phyloP scores from a whole-genome alignment of 169 alveolate genomes.

The Cryptosporidium andersoni region DNA sequence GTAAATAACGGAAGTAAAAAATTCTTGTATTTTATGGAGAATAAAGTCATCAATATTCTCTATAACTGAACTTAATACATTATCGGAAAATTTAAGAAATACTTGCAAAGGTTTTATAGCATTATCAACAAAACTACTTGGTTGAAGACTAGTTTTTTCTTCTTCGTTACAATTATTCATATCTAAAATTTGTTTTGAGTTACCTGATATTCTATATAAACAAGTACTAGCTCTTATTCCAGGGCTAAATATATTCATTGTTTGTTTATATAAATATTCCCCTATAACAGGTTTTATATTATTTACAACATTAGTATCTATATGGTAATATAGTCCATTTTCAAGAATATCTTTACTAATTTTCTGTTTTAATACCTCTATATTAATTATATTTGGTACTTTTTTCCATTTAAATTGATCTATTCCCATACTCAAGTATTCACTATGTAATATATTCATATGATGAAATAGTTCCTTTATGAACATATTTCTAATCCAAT shows the following conservation, averaged over 20 bases:
- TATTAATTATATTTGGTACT: constrained; percentile 4
- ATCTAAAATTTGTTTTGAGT: background rate
- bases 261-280: constrained; percentile 30
- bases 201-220: constrained; percentile 42
- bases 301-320: background rate
- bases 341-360: constrained; percentile 15
- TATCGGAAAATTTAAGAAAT: constrained; percentile 31
- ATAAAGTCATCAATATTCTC: constrained; percentile 1
- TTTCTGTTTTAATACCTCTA: constrained; percentile 6
- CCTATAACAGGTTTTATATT: background rate
- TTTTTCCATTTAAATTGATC: background rate
- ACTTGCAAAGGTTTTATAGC: constrained; percentile 45
- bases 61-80: constrained; percentile 38
- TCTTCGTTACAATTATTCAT: background rate
- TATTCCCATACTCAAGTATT: background rate
- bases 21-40: constrained; percentile 1
- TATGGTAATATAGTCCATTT: constrained; percentile 20
- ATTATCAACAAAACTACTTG: constrained; percentile 56
- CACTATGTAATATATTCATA: constrained; percentile 15
- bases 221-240: constrained; percentile 66
- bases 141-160: background rate
- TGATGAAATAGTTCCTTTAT: constrained; percentile 37
- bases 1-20: background rate
- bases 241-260: constrained; percentile 10
- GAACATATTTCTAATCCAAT: constrained; percentile 19